phyloP scores from a whole-genome alignment of 345 rosid species.

The Barbarea vulgaris region DNA sequence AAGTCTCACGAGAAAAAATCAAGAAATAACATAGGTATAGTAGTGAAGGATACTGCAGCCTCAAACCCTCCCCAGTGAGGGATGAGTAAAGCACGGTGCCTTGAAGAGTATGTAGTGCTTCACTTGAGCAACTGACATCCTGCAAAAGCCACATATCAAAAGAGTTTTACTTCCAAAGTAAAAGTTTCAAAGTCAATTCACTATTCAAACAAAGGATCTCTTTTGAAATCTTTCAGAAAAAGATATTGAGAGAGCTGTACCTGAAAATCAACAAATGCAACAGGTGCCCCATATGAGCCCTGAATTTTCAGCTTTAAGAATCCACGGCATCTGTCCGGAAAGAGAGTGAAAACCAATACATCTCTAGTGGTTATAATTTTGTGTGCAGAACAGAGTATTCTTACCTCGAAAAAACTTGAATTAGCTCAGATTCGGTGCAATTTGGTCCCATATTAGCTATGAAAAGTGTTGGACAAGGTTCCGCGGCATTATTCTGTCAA shows the following conservation, averaged over 20 bases:
- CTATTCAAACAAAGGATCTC: background rate
- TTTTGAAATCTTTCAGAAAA: background rate
- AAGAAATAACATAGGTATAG: constrained; percentile 17
- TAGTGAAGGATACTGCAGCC: constrained; percentile 80
- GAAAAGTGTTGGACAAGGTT: constrained; percentile 84
- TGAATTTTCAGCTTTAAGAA: constrained; percentile 86
- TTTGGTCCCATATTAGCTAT: constrained; percentile 82
- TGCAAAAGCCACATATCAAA: constrained; percentile 39
- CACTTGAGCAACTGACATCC: constrained; percentile 80
- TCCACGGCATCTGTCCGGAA: constrained; percentile 64
- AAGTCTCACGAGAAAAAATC: constrained; percentile 20
- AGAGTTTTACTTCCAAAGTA: background rate
- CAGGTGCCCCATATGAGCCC: constrained; percentile 75
- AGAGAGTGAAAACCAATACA: constrained; percentile 12
- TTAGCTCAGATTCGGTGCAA: constrained; percentile 80
- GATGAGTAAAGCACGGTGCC: constrained; percentile 77
- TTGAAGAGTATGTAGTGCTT: constrained; percentile 67
- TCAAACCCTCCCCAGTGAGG: constrained; percentile 70
- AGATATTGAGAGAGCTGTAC: constrained; percentile 37
- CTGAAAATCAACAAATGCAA: constrained; percentile 95
- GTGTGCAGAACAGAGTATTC: constrained; percentile 14
- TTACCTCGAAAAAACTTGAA: constrained; percentile 82
- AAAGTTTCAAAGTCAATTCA: constrained; percentile 5
- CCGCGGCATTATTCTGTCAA: constrained; percentile 56
- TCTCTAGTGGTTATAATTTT: background rate